Evolutionary conservation across 192 early-diverging fungal species (phyloP).

Genomic region (Chytriomyces confervae): DNA sequence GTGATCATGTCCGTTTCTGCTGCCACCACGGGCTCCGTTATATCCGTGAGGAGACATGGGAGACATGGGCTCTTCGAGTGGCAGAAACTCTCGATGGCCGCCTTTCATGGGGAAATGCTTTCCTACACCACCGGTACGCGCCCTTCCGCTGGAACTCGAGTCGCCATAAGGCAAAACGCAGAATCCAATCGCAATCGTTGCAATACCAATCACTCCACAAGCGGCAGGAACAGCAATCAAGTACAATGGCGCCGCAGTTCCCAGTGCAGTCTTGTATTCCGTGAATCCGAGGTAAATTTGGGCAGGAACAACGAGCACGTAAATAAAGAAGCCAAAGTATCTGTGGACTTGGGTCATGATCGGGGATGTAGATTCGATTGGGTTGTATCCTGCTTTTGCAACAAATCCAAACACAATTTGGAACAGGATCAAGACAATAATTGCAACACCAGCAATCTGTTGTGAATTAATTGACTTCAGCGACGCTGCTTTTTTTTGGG

Average conservation of each 20-base stretch:
- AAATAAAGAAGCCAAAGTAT: conserved; percentile 26
- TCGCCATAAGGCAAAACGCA: conserved; percentile 19
- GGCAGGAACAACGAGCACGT: conserved; percentile 6
- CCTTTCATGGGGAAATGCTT: not conserved
- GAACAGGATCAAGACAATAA: conserved; percentile 2
- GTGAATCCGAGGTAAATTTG: conserved; percentile 26
- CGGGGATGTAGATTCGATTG: not conserved
- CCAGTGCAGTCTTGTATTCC: conserved; percentile 1
- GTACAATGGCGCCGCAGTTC: not conserved
- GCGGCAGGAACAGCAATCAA: not conserved
- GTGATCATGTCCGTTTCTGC: not conserved
- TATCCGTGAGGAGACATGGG: not conserved
- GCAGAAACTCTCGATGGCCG: conserved; percentile 1
- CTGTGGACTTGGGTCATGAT: conserved; percentile 18
- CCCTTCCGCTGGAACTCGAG: not conserved
- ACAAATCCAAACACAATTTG: conserved; percentile 16
- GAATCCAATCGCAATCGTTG: conserved; percentile 2
- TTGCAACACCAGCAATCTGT: conserved; percentile 11
- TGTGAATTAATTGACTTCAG: too few species aligned
- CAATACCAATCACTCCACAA: not conserved
- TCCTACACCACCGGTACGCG: not conserved
- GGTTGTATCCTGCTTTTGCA: not conserved
- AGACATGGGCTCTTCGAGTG: not conserved
- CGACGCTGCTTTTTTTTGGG: too few species aligned
- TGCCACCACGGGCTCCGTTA: not conserved